Base-by-base conservation (phyloP, 2,329 filamentous ascomycete genomes). In the Fusarium sp. region DNA sequence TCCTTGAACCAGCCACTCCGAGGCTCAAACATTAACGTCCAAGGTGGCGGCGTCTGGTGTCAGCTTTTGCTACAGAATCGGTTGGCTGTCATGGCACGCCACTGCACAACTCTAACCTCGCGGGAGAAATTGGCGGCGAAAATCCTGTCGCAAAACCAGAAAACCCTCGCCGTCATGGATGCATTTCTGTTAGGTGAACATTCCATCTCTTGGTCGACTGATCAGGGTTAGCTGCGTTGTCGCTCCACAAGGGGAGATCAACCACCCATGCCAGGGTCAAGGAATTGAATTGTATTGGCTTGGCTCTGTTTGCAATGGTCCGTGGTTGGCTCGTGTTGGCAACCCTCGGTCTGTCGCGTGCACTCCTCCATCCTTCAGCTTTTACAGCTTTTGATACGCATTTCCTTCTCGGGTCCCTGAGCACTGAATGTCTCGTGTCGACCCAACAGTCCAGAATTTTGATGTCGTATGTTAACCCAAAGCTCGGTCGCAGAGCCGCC, bases 51-150 rank as follows among this genome's bases (percentile, higher is more conserved):
- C 61, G 64, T 61, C 34, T 54, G 18, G 59, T 59, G 46, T 53
- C 60, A 64, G 55, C 61, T 44, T 57, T 42, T 36, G 25, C 25
- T 27, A 27, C 16, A 33, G 38, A 49, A 62, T 50, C 62, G 66
- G 50, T 62, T 73, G 67, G 67, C 34, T 64, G 46, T 61, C 31
- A 61, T 42, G 29, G 38, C 60, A 65, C 60, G 60, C 63, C 60
- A 64, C 59, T 61, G 55, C 33, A 36, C 63, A 74, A 69, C 69
- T 72, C 64, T 74, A 73, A 64, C 59, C 42, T 56, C 29, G 36
- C 51, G 20, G 34, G 50, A 59, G 51, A 61, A 40, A 34, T 56
- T 55, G 54, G 16, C 42, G 50, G 25, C 20, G 25, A 25, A 36
- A 29, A 27, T 23, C 7, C 11, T 34, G 38, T 49, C 42, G 49